A percentile compares a stretch with the other conserved stretches of the same genome.
Conservation (phyloP, 345 rosid species). For the Euphorbia lathyris region DNA sequence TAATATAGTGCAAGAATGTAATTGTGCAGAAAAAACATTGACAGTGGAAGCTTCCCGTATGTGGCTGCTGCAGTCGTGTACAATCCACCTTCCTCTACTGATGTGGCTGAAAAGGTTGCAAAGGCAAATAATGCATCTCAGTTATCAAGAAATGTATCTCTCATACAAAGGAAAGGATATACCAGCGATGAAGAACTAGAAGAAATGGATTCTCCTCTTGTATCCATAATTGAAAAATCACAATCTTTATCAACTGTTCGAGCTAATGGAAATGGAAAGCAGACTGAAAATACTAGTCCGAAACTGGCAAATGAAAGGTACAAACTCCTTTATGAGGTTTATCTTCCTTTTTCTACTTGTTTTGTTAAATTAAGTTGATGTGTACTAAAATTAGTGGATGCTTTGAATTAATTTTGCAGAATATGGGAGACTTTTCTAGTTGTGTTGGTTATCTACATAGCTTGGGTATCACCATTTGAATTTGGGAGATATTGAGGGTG, state of each 20-base stretch:
- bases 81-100: slow-evolving; percentile 53
- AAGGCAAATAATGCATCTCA: slow-evolving; percentile 45
- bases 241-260: slow-evolving; percentile 29
- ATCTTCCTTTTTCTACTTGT: too few relatives aligned
- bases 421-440: too few relatives aligned
- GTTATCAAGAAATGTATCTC: slow-evolving; percentile 53
- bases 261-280: slow-evolving; percentile 35
- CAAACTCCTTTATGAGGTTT: slow-evolving; percentile 77
- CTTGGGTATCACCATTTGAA: too few relatives aligned
- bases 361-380: too few relatives aligned
- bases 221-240: slow-evolving; percentile 50
- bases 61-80: slow-evolving; percentile 61
- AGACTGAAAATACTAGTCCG: slow-evolving; percentile 16
- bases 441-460: too few relatives aligned
- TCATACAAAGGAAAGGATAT: slow-evolving; percentile 81
- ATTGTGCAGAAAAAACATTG: too few relatives aligned
- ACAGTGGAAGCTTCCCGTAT: slow-evolving; percentile 77
- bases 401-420: too few relatives aligned
- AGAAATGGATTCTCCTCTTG: slow-evolving; percentile 71
- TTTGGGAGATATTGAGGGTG: slow-evolving; percentile 35
- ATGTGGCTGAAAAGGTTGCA: slow-evolving; percentile 60
- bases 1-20: too few relatives aligned
- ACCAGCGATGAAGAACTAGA: slow-evolving; percentile 91
- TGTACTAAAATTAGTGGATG: too few relatives aligned
- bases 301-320: slow-evolving; percentile 53